phyloP scores from a whole-genome alignment of 495 filamentous ascomycete species.

The Platismatia glauca region DNA sequence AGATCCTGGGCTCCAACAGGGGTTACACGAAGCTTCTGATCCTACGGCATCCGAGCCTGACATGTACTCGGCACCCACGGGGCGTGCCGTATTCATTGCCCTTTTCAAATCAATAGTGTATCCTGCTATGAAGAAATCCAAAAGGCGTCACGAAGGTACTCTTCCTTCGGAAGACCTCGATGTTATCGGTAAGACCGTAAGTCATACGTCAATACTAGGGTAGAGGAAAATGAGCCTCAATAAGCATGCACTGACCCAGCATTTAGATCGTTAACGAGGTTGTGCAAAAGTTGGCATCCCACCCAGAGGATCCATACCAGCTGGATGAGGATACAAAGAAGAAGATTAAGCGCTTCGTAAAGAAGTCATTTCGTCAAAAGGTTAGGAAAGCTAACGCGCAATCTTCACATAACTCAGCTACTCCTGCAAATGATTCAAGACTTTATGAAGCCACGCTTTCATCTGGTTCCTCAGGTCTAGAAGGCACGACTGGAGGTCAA shows the following conservation, averaged over 20 bases:
- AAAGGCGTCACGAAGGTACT: neutral
- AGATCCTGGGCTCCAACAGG: neutral
- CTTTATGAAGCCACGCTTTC: neutral
- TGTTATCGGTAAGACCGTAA: conserved; percentile 6
- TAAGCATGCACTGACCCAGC: neutral
- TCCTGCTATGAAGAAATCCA: neutral
- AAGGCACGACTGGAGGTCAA: neutral
- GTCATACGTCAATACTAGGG: neutral
- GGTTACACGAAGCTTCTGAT: neutral
- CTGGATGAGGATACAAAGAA: neutral
- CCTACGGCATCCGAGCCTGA: neutral
- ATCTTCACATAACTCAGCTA: neutral
- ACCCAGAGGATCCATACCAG: neutral
- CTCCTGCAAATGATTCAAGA: neutral
- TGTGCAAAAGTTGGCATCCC: neutral
- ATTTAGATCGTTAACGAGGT: neutral
- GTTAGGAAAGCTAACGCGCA: neutral
- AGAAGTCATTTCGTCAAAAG: conserved; percentile 1
- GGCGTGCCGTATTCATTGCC: too few relatives aligned
- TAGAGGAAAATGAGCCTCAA: neutral
- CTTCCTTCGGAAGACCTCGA: neutral
- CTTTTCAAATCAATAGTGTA: neutral
- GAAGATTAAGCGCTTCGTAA: conserved; percentile 11
- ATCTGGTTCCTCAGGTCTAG: neutral
- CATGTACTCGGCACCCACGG: neutral